Evolutionary conservation across 768 basidiomycete species (phyloP).

Genomic region (Cystoderma amianthinum): DNA sequence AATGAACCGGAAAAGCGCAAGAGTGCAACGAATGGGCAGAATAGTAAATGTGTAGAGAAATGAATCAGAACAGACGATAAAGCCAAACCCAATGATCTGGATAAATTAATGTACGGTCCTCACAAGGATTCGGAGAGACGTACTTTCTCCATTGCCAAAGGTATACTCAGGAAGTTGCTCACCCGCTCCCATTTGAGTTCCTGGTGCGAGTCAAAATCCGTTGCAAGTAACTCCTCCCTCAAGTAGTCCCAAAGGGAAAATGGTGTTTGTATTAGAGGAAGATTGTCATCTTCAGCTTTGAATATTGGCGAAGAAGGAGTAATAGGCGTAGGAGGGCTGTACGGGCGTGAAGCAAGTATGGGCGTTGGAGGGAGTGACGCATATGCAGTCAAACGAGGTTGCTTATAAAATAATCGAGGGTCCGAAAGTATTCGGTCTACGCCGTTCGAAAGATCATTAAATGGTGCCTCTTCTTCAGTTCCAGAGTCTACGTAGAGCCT

Average conservation of each 20-base stretch:
- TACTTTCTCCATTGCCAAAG: slow-evolving; percentile 91
- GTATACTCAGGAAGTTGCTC: slow-evolving; percentile 91
- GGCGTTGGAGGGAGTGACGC: slow-evolving; percentile 73
- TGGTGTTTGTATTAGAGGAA: slow-evolving; percentile 30
- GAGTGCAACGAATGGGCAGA: slow-evolving; percentile 78
- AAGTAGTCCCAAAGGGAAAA: slow-evolving; percentile 93
- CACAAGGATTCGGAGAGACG: slow-evolving; percentile 6
- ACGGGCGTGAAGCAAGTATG: slow-evolving; percentile 40
- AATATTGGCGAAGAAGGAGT: slow-evolving; percentile 16
- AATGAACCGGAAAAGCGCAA: slow-evolving; percentile 56
- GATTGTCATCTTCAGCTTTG: slow-evolving; percentile 11
- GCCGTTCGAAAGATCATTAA: too few relatives aligned
- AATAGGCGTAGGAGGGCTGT: slow-evolving; percentile 22
- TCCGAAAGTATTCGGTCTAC: background rate
- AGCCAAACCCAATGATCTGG: slow-evolving; percentile 89
- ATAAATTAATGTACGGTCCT: slow-evolving; percentile 4
- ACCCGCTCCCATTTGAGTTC: slow-evolving; percentile 95
- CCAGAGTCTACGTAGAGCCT: slow-evolving; percentile 20
- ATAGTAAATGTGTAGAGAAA: slow-evolving; percentile 98
- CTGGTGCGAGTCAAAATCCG: slow-evolving; percentile 92
- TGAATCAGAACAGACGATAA: slow-evolving; percentile 90
- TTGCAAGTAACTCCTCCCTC: slow-evolving; percentile 79
- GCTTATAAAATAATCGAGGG: slow-evolving; percentile 13
- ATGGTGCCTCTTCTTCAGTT: slow-evolving; percentile 17
- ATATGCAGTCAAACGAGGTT: slow-evolving; percentile 45